Base-by-base conservation (phyloP, 139 green algal genomes). In the Ostreobium quekettii region DNA sequence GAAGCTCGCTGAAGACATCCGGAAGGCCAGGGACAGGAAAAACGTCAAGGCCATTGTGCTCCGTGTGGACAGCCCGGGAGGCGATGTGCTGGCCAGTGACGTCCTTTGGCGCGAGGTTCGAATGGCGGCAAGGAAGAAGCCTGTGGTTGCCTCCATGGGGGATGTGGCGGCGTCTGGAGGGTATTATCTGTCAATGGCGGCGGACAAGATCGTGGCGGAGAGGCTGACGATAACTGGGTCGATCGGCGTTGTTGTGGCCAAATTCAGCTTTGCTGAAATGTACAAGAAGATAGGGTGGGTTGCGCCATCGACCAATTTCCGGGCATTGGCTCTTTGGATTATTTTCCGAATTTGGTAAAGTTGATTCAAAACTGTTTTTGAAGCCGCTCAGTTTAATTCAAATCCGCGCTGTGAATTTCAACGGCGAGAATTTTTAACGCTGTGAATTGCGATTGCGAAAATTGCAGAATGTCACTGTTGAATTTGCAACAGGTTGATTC, bases 121-220 rank as follows among this genome's bases (percentile, higher is more conserved):
- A 60, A 57, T 77, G 68, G 39, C 64, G 68, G 58, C 76, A 3
- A 68, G 78, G 46, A 78, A 86, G 73, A 98, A 98, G 80, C 93
- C 92, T 1, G 87, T 98, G 3, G 76, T 98, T 26, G 93, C 91
- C 7, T 87, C 67, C 65, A 98, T 98, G 93, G 82, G 70, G 1
- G 93, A 98, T 64, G 90, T 98, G 35, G 93, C 93, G 7, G 93
- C 93, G 4, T 90, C 76, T 38, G 93, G 90, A 0, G 92, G 92
- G 2, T 98, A 97, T 78, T 98, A 98, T 81, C 90, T 98, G 80
- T 70, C 81, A 46, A 97, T 97, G 93, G 89, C 57, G 11, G 74
- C 76, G 69, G 66, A 71, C 64, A 60, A 61, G 57, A 90, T 98
- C 28, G 84, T 98, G 28, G 93, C 93, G n/a, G 80, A 96, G 80